Conservation (phyloP, 306 rosid genomes). For the Prunus mira region DNA sequence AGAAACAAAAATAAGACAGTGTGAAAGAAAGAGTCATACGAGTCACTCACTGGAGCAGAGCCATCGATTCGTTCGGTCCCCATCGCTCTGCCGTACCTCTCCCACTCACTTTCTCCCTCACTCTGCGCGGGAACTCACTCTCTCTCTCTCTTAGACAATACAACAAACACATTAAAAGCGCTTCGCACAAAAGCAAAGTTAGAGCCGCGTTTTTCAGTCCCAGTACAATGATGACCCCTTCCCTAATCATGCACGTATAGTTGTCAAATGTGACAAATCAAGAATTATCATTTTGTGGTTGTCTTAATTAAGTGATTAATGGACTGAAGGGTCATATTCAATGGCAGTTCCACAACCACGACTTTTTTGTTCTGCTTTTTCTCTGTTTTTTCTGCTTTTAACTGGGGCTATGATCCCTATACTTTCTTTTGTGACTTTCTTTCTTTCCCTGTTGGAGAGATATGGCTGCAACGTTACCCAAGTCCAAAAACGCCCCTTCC, state of each 20-base stretch:
- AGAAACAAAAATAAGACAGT: conserved; percentile 26
- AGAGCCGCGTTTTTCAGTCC: conserved; percentile 71
- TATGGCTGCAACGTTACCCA: conserved; percentile 2
- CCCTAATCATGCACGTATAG: conserved; percentile 52
- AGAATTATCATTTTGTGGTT: conserved; percentile 25
- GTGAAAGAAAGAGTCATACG: conserved; percentile 20
- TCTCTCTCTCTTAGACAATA: conserved; percentile 17
- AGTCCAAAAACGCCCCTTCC: neutral
- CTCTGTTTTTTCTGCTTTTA: conserved; percentile 31
- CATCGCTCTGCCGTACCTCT: conserved; percentile 45
- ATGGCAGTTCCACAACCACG: conserved; percentile 62
- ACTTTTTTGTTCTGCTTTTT: conserved; percentile 34
- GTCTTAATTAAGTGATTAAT: conserved; percentile 30
- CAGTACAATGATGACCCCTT: conserved; percentile 61
- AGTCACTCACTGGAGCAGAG: conserved; percentile 49
- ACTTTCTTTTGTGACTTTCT: conserved; percentile 42
- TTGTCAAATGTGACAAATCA: conserved; percentile 48
- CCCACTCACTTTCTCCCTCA: conserved; percentile 37
- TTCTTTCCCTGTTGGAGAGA: conserved; percentile 51
- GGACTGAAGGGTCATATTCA: conserved; percentile 57
- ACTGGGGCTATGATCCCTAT: conserved; percentile 35
- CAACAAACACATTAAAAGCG: conserved; percentile 20
- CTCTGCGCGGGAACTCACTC: conserved; percentile 6
- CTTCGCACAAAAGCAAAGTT: conserved; percentile 7
- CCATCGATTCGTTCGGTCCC: conserved; percentile 70